Percentiles rank a stretch among this genome's conserved stretches.
These are phyloP conservation scores for Knufia petricola DNA, from an alignment of 2,329 filamentous ascomycete species.

Conservation along the genomic window DNA sequence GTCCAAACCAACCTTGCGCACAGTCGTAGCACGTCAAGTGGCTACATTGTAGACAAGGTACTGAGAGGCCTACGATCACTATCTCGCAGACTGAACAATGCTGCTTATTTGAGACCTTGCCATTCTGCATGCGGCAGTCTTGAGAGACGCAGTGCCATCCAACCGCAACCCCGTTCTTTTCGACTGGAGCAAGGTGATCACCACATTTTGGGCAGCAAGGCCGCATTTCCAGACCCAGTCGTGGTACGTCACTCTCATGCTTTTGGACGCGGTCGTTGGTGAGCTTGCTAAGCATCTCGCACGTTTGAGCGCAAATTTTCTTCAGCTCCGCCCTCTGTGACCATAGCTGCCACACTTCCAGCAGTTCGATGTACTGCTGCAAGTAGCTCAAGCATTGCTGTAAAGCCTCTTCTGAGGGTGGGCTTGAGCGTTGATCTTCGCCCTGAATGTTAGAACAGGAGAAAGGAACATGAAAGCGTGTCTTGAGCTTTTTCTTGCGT, in stretches of 20 bases:
- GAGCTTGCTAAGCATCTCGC: conserved; percentile 1
- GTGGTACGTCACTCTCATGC: not conserved
- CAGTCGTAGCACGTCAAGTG: conserved; percentile 40
- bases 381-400: conserved; percentile 45
- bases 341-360: conserved; percentile 49
- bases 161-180: conserved; percentile 21
- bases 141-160: conserved; percentile 21
- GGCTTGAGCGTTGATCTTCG: conserved; percentile 38
- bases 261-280: not conserved
- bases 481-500: conserved; percentile 32
- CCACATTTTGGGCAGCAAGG: conserved; percentile 35
- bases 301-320: conserved; percentile 40
- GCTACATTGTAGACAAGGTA: conserved; percentile 39
- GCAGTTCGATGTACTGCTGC: conserved; percentile 47
- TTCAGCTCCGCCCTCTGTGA: conserved; percentile 48
- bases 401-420: conserved; percentile 36
- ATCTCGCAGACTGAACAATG: conserved; percentile 37
- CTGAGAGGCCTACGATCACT: conserved; percentile 35
- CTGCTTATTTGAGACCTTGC: conserved; percentile 25
- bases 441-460: conserved; percentile 41
- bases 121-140: conserved; percentile 30
- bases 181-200: conserved; percentile 19
- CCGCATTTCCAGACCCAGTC: conserved; percentile 33
- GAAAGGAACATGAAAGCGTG: conserved; percentile 47
- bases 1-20: conserved; percentile 34